phyloP scores from a whole-genome alignment of 1,284 basidiomycete species.

The Porodaedalea pini region DNA sequence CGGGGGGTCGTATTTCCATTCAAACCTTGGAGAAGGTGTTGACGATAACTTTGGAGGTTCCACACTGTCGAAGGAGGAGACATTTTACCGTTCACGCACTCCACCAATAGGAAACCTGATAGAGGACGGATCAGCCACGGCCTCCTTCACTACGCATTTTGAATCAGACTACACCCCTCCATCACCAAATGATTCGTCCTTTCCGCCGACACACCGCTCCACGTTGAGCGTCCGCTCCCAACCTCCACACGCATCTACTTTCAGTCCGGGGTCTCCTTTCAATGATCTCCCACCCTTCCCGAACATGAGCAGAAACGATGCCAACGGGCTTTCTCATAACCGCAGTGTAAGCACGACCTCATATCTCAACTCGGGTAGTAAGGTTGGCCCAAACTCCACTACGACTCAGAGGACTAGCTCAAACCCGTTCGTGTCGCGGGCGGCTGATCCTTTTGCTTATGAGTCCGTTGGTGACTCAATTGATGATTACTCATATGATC shows the following conservation, averaged over 20 bases:
- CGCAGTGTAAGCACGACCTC: constrained; percentile 2
- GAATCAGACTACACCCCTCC: constrained; percentile 31
- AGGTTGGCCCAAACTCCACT: not conserved
- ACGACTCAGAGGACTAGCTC: not conserved
- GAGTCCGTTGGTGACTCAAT: constrained; percentile 8
- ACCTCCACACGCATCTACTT: constrained; percentile 16
- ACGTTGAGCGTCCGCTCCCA: constrained; percentile 39
- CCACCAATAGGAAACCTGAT: constrained; percentile 15
- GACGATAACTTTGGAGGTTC: constrained; percentile 32
- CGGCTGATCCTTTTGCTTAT: constrained; percentile 7
- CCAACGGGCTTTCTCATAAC: not conserved
- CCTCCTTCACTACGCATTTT: constrained; percentile 40
- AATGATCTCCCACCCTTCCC: constrained; percentile 33
- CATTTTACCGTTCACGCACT: constrained; percentile 7
- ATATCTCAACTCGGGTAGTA: not conserved
- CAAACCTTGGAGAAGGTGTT: constrained; percentile 38
- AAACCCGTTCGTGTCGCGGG: constrained; percentile 10
- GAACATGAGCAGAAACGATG: constrained; percentile 21
- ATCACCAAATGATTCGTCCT: constrained; percentile 5
- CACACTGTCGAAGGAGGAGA: constrained; percentile 27
- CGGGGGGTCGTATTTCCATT: constrained; percentile 45
- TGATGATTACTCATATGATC: constrained; percentile 25
- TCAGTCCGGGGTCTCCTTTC: constrained; percentile 33
- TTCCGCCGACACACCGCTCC: constrained; percentile 21
- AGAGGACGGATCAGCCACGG: constrained; percentile 26